Percentiles rank a stretch among this genome's conserved stretches.
These are phyloP conservation scores for Phaeotremella fagi DNA, from an alignment of 768 basidiomycete species.

Conservation along the genomic window DNA sequence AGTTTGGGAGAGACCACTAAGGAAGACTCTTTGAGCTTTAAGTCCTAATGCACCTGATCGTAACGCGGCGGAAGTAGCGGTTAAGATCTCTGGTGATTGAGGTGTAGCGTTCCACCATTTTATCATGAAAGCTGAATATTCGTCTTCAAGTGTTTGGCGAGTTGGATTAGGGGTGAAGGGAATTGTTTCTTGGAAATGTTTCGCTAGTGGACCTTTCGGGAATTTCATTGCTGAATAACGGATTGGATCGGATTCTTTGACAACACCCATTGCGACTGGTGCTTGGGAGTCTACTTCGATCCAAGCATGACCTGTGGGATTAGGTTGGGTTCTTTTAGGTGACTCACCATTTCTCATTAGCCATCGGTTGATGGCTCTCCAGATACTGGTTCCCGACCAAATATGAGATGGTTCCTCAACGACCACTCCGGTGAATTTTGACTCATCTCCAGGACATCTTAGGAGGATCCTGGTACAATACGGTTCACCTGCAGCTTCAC, in stretches of 20 bases:
- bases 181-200: slow-evolving; percentile 4
- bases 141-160: slow-evolving; percentile 2
- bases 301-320: slow-evolving; percentile 3
- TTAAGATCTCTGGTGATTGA: slow-evolving; percentile 3
- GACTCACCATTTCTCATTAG: slow-evolving; percentile 4
- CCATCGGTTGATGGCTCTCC: slow-evolving; percentile 7
- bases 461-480: slow-evolving; percentile 5
- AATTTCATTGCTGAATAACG: slow-evolving; percentile 1
- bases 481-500: neutral
- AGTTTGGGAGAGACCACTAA: slow-evolving; percentile 4
- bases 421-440: neutral
- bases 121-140: slow-evolving; percentile 2
- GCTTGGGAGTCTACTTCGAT: slow-evolving; percentile 6
- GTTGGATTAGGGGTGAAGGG: slow-evolving; percentile 5
- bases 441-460: neutral
- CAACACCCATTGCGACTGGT: neutral
- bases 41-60: neutral
- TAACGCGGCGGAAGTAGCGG: neutral
- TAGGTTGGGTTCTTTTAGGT: neutral
- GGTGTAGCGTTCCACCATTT: slow-evolving; percentile 3
- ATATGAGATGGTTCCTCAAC: slow-evolving; percentile 7
- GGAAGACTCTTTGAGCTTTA: neutral
- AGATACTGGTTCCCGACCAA: slow-evolving; percentile 4
- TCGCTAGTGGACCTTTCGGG: neutral
- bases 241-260: neutral